Evolutionary conservation across 1,284 basidiomycete genomes (phyloP), one percentile per base, ranked within the genome.

Genomic region (Trametes hirsuta): DNA sequence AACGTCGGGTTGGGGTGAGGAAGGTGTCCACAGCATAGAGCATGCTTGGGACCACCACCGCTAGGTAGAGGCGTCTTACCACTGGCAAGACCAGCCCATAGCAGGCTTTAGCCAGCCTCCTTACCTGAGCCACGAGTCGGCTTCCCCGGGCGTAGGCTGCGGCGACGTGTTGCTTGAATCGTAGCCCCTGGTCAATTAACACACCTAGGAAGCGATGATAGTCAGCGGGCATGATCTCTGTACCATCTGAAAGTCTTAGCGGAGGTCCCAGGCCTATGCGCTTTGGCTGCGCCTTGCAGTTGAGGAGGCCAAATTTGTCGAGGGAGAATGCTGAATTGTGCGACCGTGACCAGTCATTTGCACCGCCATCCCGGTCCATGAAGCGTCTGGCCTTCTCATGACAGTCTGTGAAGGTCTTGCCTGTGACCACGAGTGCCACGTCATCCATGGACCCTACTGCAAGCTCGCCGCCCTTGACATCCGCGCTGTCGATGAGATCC

Each of bases 21-120:
- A 73, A 79, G 2, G 77, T 42, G 36, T 76, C 73, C 4, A 73
- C 63, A 8, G 69, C 72, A 47, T 77, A 78, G 3, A 69, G 66
- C 66, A 77, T 71, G 53, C 71, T 71, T 8, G 75, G 72, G 1
- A 77, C 52, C 0, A 68, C 72, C 0, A 75, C 69, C 9, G 71
- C 63, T 0, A 68, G 49, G 58, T 76, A 79, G 6, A 61, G 55
- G 37, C 49, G 36, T 9, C 51, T 21, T 2, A 58, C 42, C 10
- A 57, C 25, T 2, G 15, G 11, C 22, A 50, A 15, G 6, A 47
- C 24, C 4, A 61, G 49, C 12, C 59, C 55, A 6, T 45, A n/a
- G 9, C 25, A 44, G 3, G 30, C 15, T 18, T 34, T 48, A 9
- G 69, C 67, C 6, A 77, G 52, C 4, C 74, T 25, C 9, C 60